A percentile compares a stretch with the other conserved stretches of the same genome.
Conservation (phyloP, 306 rosid genomes). For the Vigna radiata region DNA sequence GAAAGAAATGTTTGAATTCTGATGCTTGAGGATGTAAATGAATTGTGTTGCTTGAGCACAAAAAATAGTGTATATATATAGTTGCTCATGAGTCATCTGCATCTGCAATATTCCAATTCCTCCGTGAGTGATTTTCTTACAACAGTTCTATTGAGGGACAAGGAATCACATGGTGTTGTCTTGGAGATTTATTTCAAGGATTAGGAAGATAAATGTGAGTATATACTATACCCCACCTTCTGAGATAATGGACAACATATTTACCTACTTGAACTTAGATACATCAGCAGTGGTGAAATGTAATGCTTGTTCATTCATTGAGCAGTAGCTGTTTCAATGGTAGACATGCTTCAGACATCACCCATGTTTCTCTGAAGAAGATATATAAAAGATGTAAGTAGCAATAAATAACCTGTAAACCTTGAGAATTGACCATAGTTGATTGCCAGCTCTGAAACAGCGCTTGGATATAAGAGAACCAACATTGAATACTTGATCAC, state of each 20-base stretch:
- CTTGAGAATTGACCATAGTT: neutral
- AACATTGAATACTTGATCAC: slow-evolving; percentile 12
- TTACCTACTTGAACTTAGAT: slow-evolving; percentile 23
- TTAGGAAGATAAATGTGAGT: neutral
- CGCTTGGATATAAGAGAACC: slow-evolving; percentile 2
- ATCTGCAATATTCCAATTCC: neutral
- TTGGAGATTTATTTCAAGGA: slow-evolving; percentile 21
- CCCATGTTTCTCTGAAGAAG: neutral
- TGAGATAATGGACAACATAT: slow-evolving; percentile 9
- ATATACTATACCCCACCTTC: slow-evolving; percentile 15
- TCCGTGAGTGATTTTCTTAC: neutral
- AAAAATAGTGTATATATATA: slow-evolving; percentile 44
- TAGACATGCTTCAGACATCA: slow-evolving; percentile 45
- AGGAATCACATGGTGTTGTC: slow-evolving; percentile 43
- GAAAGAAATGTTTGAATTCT: slow-evolving; percentile 26
- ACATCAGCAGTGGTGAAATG: neutral
- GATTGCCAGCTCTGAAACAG: slow-evolving; percentile 2
- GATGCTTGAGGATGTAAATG: slow-evolving; percentile 15
- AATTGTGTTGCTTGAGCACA: slow-evolving; percentile 24
- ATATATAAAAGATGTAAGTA: neutral
- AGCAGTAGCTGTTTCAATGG: slow-evolving; percentile 5
- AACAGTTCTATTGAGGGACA: neutral
- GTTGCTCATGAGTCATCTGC: neutral
- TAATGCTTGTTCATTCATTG: slow-evolving; percentile 16
- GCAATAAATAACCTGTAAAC: neutral